These are phyloP conservation scores for Dendrocalamus latiflorus DNA, from an alignment of 202 grass and related monocot species.

Conservation along the genomic window DNA sequence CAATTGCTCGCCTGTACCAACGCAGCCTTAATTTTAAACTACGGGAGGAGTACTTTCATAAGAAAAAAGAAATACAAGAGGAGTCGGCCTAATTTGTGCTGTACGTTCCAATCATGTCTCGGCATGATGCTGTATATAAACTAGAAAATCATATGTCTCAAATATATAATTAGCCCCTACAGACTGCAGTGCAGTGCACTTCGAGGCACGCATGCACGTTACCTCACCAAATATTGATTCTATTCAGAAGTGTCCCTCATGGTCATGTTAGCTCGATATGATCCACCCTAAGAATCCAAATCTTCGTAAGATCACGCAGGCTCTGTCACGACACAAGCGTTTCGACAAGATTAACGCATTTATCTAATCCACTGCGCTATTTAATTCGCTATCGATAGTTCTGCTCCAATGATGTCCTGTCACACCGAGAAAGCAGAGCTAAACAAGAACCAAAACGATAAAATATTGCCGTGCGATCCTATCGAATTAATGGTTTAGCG, in stretches of 20 bases:
- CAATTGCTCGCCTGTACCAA: not conserved
- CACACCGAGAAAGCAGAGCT: not conserved
- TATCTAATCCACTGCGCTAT: not conserved
- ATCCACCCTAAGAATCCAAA: no score
- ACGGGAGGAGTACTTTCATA: not conserved
- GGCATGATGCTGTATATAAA: not conserved
- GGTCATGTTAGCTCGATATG: conserved; percentile 5
- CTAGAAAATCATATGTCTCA: not conserved
- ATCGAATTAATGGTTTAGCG: conserved; percentile 15
- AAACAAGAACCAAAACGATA: not conserved
- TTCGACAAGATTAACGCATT: not conserved
- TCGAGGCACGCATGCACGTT: not conserved
- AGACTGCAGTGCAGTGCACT: not conserved
- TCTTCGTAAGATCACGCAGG: conserved; percentile 1
- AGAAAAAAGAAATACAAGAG: not conserved
- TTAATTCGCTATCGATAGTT: no score
- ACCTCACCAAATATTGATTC: not conserved
- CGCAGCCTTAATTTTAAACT: not conserved
- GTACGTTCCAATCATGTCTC: not conserved
- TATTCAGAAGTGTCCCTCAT: not conserved
- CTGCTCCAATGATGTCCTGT: conserved; percentile 4
- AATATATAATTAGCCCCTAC: not conserved
- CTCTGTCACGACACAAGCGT: not conserved
- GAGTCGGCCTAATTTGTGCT: not conserved
- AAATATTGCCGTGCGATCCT: not conserved